Evolutionary conservation across 352 stramenopile genomes (phyloP).

Genomic region (Phytophthora vignae): DNA sequence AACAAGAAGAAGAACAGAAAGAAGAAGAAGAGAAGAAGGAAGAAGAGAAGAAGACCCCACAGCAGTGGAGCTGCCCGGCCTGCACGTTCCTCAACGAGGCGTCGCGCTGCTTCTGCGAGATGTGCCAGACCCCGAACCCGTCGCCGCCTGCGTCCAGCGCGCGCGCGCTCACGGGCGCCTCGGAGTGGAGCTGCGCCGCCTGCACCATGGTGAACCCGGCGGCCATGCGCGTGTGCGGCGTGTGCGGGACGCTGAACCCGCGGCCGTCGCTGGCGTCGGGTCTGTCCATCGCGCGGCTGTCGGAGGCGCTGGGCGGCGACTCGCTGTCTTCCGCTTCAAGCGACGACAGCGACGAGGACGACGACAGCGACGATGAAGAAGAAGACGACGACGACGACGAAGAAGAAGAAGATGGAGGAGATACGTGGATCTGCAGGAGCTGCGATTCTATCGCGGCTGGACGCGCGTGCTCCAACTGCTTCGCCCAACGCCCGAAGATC

Average conservation of each 20-base stretch:
- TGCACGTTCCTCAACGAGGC: conserved; percentile 82
- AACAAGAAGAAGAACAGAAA: not conserved
- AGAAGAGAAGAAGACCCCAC: conserved; percentile 15
- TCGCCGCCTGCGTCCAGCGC: conserved; percentile 22
- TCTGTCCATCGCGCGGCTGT: conserved; percentile 51
- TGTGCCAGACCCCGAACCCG: conserved; percentile 76
- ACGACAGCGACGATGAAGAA: conserved; percentile 29
- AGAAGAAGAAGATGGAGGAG: conserved; percentile 25
- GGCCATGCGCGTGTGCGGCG: conserved; percentile 52
- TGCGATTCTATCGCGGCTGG: conserved; percentile 38
- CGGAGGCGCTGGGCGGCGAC: conserved; percentile 30
- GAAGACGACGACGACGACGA: conserved; percentile 26
- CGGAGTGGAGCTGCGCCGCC: conserved; percentile 70
- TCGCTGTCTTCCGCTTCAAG: conserved; percentile 36
- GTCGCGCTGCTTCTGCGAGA: conserved; percentile 71
- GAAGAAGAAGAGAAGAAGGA: conserved; percentile 19
- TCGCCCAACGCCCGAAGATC: conserved; percentile 32
- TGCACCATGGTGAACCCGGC: conserved; percentile 77
- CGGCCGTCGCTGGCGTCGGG: conserved; percentile 31
- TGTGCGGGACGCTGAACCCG: conserved; percentile 78
- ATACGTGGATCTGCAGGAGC: conserved; percentile 42
- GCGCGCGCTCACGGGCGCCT: conserved; percentile 13
- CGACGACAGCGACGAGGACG: conserved; percentile 41
- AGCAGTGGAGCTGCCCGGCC: conserved; percentile 66
- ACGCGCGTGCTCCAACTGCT: conserved; percentile 53